A percentile compares a stretch with the other conserved stretches of the same genome.
Conservation (phyloP, 176 grass and related monocot genomes). For the Canna indica region DNA sequence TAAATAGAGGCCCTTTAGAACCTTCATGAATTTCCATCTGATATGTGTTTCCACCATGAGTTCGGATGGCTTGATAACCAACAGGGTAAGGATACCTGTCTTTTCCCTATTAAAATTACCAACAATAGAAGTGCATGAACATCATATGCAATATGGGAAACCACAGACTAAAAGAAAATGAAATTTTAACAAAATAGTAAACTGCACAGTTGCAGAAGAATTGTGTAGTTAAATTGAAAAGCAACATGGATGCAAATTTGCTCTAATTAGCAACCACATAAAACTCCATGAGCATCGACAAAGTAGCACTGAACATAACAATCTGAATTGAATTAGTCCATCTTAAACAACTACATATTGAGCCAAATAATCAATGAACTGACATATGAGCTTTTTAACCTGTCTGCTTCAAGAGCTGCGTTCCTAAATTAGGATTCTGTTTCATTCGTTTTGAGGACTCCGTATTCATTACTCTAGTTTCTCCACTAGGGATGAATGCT, state of each 20-base stretch:
- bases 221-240: neutral
- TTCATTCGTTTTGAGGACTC: neutral
- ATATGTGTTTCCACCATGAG: conserved; percentile 49
- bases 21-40: conserved; percentile 71
- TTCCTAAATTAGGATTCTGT: neutral
- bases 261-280: neutral
- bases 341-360: neutral
- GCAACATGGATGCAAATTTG: neutral
- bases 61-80: conserved; percentile 54
- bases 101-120: conserved; percentile 49
- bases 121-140: conserved; percentile 8
- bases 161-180: neutral
- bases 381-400: neutral
- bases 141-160: neutral
- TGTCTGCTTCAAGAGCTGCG: neutral
- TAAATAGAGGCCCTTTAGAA: conserved; percentile 56
- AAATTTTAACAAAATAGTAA: neutral
- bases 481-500: neutral
- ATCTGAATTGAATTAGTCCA: neutral
- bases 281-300: neutral
- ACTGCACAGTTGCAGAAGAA: neutral
- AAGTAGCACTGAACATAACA: neutral
- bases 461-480: neutral
- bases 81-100: conserved; percentile 73
- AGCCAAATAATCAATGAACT: neutral